Evolutionary conservation across 2,329 filamentous ascomycete genomes (phyloP), one percentile per base, ranked within the genome.

Genomic region (Cytospora piceicola): DNA sequence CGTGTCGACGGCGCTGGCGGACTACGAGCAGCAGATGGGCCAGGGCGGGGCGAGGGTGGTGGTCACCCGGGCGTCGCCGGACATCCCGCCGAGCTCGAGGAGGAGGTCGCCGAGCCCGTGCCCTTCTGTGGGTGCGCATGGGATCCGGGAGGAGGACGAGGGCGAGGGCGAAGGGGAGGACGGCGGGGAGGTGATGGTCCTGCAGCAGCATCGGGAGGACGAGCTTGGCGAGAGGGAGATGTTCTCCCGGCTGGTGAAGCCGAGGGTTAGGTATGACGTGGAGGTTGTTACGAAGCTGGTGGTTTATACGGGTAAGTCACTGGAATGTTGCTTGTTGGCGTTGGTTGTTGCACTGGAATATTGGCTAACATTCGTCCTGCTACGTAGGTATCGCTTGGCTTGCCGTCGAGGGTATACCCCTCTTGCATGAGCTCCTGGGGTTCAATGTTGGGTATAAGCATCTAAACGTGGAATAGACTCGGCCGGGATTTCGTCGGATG

Each of bases 231-330:
- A 93, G 75, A 85, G 83, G 71, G 91, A 96, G 75, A 89, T 98
- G 76, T 97, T 98, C 77, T 90, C 89, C 54, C 88, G 85, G 74
- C 83, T 98, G 63, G 89, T 93, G 69, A 92, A 90, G 78, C 93
- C 95, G 58, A 88, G 95, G 70, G 94, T 97, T 67, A 85, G 94
- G 71, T 99, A 98, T 74, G 95, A 99, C 78, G 94, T 98, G n/a
- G 95, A 99, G 77, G 94, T 99, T 49, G 91, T 99, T 46, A 98
- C 95, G 6, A 98, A 97, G 79, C 78, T 99, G 67, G 91, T 99
- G 72, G 93, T 99, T 29, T 99, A 99, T 80, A 86, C 90, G 66
- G 95, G 94, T 93, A 80, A 77, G 88, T 79, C 20, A 53, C 36
- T 15, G 29, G 22, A 2, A 22, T 22, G 9, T n/a, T 32, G 57